These are phyloP conservation scores for Candida tammaniensis DNA, from an alignment of 805 yeast species.

Conservation along the genomic window DNA sequence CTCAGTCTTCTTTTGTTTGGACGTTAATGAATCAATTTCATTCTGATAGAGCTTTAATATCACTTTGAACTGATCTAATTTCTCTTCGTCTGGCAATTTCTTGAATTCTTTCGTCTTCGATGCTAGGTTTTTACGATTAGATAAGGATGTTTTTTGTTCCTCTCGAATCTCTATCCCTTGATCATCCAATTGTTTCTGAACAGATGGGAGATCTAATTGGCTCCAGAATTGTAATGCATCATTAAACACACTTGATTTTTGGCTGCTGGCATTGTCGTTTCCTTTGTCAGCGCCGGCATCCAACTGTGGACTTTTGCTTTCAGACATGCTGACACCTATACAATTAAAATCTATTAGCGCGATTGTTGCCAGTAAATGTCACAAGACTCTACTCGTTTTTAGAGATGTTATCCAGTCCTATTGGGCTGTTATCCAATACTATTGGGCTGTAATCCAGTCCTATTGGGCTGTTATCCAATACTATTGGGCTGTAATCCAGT, in stretches of 20 bases:
- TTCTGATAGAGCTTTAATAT: slow-evolving; percentile 77
- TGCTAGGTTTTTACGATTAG: slow-evolving; percentile 74
- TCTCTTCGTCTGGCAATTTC: slow-evolving; percentile 64
- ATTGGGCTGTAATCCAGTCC: too few relatives aligned
- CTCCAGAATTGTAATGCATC: slow-evolving; percentile 74
- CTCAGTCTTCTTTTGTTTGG: slow-evolving; percentile 74
- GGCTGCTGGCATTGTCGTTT: too few relatives aligned
- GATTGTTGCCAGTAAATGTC: too few relatives aligned
- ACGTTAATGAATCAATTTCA: slow-evolving; percentile 81
- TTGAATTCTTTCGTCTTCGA: slow-evolving; percentile 82
- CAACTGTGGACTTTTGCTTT: too few relatives aligned
- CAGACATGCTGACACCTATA: too few relatives aligned
- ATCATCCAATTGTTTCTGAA: slow-evolving; percentile 73
- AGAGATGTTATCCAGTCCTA: too few relatives aligned
- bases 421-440: too few relatives aligned
- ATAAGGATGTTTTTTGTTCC: slow-evolving; percentile 63
- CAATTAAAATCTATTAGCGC: too few relatives aligned
- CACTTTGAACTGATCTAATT: slow-evolving; percentile 61
- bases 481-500: too few relatives aligned
- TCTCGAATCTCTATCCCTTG: slow-evolving; percentile 72
- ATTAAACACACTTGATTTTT: slow-evolving; percentile 31
- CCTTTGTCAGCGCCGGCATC: too few relatives aligned
- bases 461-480: too few relatives aligned
- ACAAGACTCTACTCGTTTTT: too few relatives aligned
- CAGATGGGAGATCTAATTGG: slow-evolving; percentile 61